These are phyloP conservation scores for Erythrobasidium yunnanense DNA, from an alignment of 768 basidiomycete species.

Conservation along the genomic window DNA sequence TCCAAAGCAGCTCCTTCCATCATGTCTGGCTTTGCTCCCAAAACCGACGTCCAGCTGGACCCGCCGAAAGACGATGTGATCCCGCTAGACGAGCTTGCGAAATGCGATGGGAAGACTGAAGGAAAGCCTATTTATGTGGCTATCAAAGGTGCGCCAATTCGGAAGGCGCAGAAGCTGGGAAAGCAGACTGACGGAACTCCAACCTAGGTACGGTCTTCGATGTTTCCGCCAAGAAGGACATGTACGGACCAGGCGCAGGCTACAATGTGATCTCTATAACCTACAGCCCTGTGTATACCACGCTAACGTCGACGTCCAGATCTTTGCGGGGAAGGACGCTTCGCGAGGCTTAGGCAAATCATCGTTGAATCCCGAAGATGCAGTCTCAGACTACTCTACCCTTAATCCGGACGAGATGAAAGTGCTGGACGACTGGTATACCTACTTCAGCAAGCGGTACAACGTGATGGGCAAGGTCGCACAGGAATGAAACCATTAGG, in stretches of 20 bases:
- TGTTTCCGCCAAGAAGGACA: conserved; percentile 69
- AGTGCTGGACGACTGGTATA: conserved; percentile 53
- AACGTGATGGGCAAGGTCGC: conserved; percentile 26
- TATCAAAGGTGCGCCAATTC: conserved; percentile 57
- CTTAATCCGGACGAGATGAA: conserved; percentile 63
- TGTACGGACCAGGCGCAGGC: conserved; percentile 66
- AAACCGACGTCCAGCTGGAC: conserved; percentile 28
- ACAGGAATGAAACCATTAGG: not conserved
- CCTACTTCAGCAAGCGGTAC: conserved; percentile 26
- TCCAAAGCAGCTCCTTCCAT: not conserved
- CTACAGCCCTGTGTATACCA: not conserved
- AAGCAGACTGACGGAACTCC: not conserved
- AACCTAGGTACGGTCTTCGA: conserved; percentile 82
- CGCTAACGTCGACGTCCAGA: conserved; percentile 39
- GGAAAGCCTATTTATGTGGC: conserved; percentile 73
- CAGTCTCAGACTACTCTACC: conserved; percentile 69
- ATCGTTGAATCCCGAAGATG: conserved; percentile 72
- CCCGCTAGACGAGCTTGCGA: conserved; percentile 56
- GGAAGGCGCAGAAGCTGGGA: not conserved
- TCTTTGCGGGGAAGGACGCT: conserved; percentile 91
- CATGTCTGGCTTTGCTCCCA: conserved; percentile 23
- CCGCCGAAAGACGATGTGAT: conserved; percentile 65
- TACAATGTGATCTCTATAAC: conserved; percentile 37
- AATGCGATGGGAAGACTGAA: conserved; percentile 59
- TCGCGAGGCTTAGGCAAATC: conserved; percentile 81